Conservation (phyloP, 306 rosid species). For the Cicer arietinum region DNA sequence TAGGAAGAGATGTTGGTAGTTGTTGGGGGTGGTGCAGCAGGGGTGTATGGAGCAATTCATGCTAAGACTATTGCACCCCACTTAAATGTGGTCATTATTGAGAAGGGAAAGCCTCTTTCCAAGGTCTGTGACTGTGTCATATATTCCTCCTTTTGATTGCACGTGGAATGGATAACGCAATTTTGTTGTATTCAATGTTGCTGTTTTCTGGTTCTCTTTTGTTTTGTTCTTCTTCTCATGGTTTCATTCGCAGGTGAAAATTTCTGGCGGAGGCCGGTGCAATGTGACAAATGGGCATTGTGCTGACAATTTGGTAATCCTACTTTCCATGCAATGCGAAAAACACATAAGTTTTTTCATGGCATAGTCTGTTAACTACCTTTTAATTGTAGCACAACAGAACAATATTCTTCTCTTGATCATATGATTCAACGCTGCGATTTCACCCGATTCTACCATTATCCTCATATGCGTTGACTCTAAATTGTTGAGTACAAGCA, state of each 20-base stretch:
- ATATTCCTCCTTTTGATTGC: neutral
- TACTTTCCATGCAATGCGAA: conserved; percentile 18
- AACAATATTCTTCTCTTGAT: neutral
- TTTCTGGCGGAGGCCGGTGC: conserved; percentile 97
- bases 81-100: conserved; percentile 71
- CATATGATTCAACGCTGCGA: too few relatives aligned
- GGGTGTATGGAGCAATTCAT: conserved; percentile 89
- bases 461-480: too few relatives aligned
- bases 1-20: conserved; percentile 75
- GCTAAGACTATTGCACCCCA: conserved; percentile 83
- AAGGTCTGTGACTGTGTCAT: conserved; percentile 59
- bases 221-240: conserved; percentile 19
- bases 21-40: conserved; percentile 96
- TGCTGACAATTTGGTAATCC: conserved; percentile 66
- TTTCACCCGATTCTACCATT: too few relatives aligned
- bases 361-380: conserved; percentile 23
- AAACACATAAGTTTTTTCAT: conserved; percentile 7
- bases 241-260: conserved; percentile 65
- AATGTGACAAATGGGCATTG: conserved; percentile 93
- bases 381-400: conserved; percentile 3
- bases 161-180: neutral
- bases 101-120: conserved; percentile 78
- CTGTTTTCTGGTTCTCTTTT: neutral
- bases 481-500: too few relatives aligned
- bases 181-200: conserved; percentile 28